A percentile compares a stretch with the other conserved stretches of the same genome.
These are phyloP conservation scores for Colletotrichum euphorbiae DNA, from an alignment of 2,329 filamentous ascomycete genomes.

Conservation along the genomic window DNA sequence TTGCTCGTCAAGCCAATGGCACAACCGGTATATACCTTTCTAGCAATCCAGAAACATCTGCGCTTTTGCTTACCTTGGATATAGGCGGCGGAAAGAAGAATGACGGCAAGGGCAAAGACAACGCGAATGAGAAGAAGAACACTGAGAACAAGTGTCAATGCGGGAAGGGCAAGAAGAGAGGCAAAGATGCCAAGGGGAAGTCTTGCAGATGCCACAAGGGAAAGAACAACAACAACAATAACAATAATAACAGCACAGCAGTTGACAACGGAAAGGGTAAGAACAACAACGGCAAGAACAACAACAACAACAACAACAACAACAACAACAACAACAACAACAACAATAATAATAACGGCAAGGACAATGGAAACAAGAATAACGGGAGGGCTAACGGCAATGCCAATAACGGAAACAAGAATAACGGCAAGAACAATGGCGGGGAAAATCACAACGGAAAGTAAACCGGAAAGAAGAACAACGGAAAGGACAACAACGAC, in stretches of 20 bases:
- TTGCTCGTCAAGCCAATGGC: background rate
- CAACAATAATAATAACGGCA: background rate
- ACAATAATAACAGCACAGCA: constrained; percentile 6
- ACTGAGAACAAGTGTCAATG: constrained; percentile 22
- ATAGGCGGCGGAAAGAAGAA: constrained; percentile 18
- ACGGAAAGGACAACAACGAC: background rate
- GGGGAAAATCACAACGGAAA: constrained; percentile 14
- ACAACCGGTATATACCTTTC: background rate
- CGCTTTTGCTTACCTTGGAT: background rate
- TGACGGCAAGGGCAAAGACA: constrained; percentile 6
- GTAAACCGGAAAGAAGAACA: background rate
- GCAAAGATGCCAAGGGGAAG: constrained; percentile 27
- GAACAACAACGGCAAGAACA: constrained; percentile 20
- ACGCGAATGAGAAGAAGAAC: constrained; percentile 8
- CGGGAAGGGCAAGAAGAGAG: constrained; percentile 18
- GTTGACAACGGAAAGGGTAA: constrained; percentile 10
- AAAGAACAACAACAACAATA: constrained; percentile 7
- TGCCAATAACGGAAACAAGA: background rate
- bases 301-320: background rate
- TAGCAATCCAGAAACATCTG: background rate
- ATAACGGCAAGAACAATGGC: background rate
- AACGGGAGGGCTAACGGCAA: constrained; percentile 8
- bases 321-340: background rate
- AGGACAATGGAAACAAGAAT: constrained; percentile 5
- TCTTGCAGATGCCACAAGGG: constrained; percentile 20